phyloP scores from a whole-genome alignment of 257 asterid genomes.

The Scutellaria galericulata region DNA sequence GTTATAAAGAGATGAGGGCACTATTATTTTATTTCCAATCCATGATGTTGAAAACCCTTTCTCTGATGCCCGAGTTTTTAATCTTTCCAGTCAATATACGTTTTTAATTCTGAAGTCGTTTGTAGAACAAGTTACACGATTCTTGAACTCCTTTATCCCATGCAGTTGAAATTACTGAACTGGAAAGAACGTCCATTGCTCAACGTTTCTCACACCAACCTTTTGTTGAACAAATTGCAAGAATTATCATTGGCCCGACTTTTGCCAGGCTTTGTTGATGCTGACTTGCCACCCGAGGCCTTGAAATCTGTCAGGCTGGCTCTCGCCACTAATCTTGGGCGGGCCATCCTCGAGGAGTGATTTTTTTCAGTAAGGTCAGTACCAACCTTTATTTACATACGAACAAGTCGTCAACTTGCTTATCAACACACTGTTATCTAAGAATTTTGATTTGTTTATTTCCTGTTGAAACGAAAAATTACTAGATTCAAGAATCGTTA shows the following conservation, averaged over 20 bases:
- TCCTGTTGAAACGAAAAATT: too few relatives aligned
- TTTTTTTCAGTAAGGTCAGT: conserved; percentile 7
- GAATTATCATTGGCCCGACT: conserved; percentile 80
- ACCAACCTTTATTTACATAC: neutral
- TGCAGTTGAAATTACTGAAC: conserved; percentile 81
- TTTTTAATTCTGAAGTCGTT: neutral
- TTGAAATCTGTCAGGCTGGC: conserved; percentile 78
- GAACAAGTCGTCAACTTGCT: neutral
- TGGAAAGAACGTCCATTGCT: conserved; percentile 76
- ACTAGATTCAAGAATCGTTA: neutral
- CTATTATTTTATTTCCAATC: neutral
- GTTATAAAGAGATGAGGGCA: neutral
- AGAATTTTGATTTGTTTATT: too few relatives aligned
- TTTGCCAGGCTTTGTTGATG: conserved; percentile 71
- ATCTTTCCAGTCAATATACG: too few relatives aligned
- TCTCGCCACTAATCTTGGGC: conserved; percentile 84
- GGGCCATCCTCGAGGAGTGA: conserved; percentile 84
- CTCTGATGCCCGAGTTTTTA: neutral
- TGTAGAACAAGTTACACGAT: conserved; percentile 7
- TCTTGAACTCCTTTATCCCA: neutral
- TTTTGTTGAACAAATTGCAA: conserved; percentile 81
- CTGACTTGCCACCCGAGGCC: conserved; percentile 81
- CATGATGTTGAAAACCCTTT: neutral
- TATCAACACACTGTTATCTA: too few relatives aligned
- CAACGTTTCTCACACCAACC: conserved; percentile 72